phyloP scores from a whole-genome alignment of 2,329 filamentous ascomycete genomes.

The Verticillium albo-atrum region DNA sequence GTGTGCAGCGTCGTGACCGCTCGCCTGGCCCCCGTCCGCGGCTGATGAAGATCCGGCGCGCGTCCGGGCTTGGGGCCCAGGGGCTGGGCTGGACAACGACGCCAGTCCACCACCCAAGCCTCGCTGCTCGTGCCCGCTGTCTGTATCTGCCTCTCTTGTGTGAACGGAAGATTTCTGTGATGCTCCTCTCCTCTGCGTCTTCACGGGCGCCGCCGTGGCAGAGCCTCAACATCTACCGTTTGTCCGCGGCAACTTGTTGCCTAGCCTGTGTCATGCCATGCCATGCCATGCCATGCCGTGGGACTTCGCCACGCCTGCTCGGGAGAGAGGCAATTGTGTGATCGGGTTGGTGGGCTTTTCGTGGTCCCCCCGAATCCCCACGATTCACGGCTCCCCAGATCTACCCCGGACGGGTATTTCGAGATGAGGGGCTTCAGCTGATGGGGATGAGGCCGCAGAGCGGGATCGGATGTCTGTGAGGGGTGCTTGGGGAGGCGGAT shows the following conservation, averaged over 20 bases:
- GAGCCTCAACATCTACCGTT: neutral
- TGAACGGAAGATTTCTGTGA: neutral
- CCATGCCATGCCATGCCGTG: too few species aligned
- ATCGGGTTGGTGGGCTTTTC: neutral
- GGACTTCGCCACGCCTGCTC: neutral
- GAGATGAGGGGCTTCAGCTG: neutral
- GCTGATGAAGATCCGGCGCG: neutral
- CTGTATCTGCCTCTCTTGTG: neutral
- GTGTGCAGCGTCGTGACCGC: neutral
- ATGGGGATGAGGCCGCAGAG: neutral
- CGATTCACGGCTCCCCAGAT: neutral
- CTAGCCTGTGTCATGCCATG: too few species aligned
- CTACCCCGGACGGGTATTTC: neutral
- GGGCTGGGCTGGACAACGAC: too few species aligned
- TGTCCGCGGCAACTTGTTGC: neutral
- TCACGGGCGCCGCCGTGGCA: neutral
- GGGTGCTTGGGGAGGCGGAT: neutral
- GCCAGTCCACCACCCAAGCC: too few species aligned
- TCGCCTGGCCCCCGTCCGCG: neutral
- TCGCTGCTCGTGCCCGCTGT: too few species aligned
- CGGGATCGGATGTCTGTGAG: neutral
- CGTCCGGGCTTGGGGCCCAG: neutral
- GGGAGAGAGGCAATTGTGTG: neutral
- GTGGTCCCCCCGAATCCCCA: neutral
- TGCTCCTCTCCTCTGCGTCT: neutral